Conservation (phyloP, 1,139 yeast species). For the Lodderomyces metapsilosis region DNA sequence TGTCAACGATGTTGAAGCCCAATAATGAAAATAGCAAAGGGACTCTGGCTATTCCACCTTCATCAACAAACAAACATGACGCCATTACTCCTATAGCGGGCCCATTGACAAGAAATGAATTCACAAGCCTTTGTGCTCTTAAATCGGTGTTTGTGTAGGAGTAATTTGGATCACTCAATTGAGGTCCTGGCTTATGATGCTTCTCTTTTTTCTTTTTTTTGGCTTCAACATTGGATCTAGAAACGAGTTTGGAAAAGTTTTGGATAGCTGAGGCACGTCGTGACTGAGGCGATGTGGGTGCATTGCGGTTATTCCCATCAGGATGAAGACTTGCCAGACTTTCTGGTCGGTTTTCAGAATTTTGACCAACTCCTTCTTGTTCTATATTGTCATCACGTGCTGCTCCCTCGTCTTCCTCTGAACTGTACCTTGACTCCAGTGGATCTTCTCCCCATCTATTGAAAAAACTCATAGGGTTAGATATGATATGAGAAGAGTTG, state of each 20-base stretch:
- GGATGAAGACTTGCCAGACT: not conserved
- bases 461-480: constrained; percentile 1
- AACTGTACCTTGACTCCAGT: constrained; percentile 4
- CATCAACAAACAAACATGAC: constrained; percentile 74
- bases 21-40: constrained; percentile 76
- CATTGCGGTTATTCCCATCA: not conserved
- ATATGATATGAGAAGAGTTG: constrained; percentile 1
- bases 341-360: not conserved
- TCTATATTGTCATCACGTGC: not conserved
- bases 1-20: constrained; percentile 61
- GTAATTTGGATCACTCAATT: not conserved
- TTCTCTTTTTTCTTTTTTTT: not conserved
- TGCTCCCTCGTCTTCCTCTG: constrained; percentile 3
- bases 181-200: not conserved
- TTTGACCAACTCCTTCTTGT: not conserved
- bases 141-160: not conserved
- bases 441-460: constrained; percentile 1
- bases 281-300: not conserved
- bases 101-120: constrained; percentile 66
- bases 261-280: not conserved
- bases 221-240: not conserved
- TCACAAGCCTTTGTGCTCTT: constrained; percentile 42
- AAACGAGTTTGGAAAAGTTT: constrained; percentile 1
- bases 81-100: constrained; percentile 81
- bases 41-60: constrained; percentile 72